Conservation (phyloP, 345 rosid genomes). For the Cardamine chenopodiifolia region DNA sequence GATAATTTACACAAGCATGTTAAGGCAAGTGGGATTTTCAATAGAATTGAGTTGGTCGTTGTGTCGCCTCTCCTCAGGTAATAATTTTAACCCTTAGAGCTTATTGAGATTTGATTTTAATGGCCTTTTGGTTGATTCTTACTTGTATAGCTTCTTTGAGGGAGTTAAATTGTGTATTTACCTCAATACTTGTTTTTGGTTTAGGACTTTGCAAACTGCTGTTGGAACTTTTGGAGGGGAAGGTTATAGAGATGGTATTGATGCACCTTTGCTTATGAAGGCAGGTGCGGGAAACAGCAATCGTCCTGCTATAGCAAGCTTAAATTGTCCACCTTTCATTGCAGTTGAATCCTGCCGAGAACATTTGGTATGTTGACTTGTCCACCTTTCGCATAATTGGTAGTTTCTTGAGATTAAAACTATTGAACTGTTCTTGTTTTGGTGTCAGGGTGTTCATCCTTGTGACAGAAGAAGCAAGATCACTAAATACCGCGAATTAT, state of each 20-base stretch:
- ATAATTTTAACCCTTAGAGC: background rate
- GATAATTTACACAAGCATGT: conserved; percentile 71
- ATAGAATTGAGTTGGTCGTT: conserved; percentile 63
- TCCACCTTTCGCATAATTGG: background rate
- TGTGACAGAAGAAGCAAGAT: conserved; percentile 80
- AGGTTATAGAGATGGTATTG: conserved; percentile 47
- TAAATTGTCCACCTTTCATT: conserved; percentile 58
- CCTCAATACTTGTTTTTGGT: conserved; percentile 7
- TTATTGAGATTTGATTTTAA: background rate
- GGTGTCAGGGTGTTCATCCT: conserved; percentile 74
- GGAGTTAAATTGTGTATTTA: background rate
- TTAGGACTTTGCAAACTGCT: conserved; percentile 81
- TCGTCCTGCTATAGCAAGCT: conserved; percentile 57
- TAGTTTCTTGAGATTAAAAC: background rate
- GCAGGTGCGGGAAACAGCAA: conserved; percentile 56
- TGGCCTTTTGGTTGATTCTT: background rate
- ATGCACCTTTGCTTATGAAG: conserved; percentile 56
- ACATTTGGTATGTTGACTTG: conserved; percentile 53
- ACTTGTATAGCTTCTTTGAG: background rate
- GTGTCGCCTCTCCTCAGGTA: conserved; percentile 74
- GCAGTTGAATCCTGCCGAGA: conserved; percentile 73
- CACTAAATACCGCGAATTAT: conserved; percentile 55
- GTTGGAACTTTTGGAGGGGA: conserved; percentile 70
- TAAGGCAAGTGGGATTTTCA: conserved; percentile 50
- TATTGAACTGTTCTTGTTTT: conserved; percentile 9